Base-by-base conservation (phyloP, 2,329 filamentous ascomycete species). In the Myriosclerotinia duriaeana region DNA sequence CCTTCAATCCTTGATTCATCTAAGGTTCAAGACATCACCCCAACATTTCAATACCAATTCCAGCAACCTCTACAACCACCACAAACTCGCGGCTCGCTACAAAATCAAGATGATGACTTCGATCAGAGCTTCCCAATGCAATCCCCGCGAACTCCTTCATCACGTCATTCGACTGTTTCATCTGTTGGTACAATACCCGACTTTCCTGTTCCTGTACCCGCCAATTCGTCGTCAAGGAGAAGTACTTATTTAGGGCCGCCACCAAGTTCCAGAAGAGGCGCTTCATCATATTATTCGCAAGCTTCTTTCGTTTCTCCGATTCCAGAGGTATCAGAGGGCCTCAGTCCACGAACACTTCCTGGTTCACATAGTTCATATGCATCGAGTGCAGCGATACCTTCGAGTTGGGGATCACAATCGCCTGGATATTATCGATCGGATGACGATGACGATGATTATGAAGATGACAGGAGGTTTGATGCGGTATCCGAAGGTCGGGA, bases 301-400 rank as follows among this genome's bases (percentile, higher is more conserved):
- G 78, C 81, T 15, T 90, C 89, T 0, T 89, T 83, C 68, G 89
- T 93, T 36, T 90, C 90, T 0, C 89, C 90, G 0, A 93, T 93
- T 64, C 88, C 87, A 0, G 90, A 93, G 76, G 44, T 65, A 34
- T 61, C 54, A 26, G 90, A 93, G 74, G 36, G 50, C 3, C 44
- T 61, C 14, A 85, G 83, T 69, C 82, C 85, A 0, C 80, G 79
- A 60, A 72, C 77, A 34, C 55, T 61, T 15, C 73, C 83, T 34
- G 79, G 82, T 64, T 86, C 87, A 0, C 84, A 86, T 74, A 81
- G 82, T 38, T 92, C 90, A 0, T 89, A 86, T 73, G 89, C 86
- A 30, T 92, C 90, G 3, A 92, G 89, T 71, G 85, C 87, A 46
- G 89, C 85, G 0, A 90, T 92, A 75, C 89, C 90, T 1, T 85